Evolutionary conservation across 2,329 filamentous ascomycete genomes (phyloP), one percentile per base, ranked within the genome.

Genomic region (Penicillium freii): DNA sequence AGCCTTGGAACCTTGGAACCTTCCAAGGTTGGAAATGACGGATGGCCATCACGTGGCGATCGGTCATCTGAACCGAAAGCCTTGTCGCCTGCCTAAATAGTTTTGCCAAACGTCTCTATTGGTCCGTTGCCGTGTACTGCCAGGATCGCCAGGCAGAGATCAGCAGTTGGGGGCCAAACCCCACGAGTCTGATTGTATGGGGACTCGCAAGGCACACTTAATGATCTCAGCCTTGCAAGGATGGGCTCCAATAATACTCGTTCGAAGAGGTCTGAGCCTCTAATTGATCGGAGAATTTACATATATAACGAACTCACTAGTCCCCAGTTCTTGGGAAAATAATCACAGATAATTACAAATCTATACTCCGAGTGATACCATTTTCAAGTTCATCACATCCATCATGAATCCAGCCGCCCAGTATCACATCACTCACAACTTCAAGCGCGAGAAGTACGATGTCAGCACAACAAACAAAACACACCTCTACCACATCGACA

Each of bases 401-500:
- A 49, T 40, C n/a, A 49, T 54, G 34, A 38, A 38, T n/a, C 39
- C 46, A 31, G 23, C 19, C 4, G n/a, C 39, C 17, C 54, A 68
- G 31, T 71, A 70, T 49, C 51, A 62, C 38, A 62, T 72, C 51
- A 67, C 64, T 17, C 61, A 67, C 50, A 67, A 61, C 19, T 31
- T 60, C 17, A 67, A 59, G 38, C 60, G 47, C 6, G 54, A 66
- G 3, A 39, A 69, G 51, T 72, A 71, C 55, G 58, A 65, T 4
- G 59, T 73, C 19, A 61, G 54, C 13, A 49, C 51, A 17, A 54
- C 55, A 21, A 51, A 61, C 36, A 65, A 70, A 21, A 51, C 31
- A 19, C 63, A 61, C 17, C 33, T 66, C 10, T 66, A 64, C 51
- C 63, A 61, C 48, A 68, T 74, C n/a, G 62, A 69, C 29, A 71